phyloP scores from a whole-genome alignment of 2,329 filamentous ascomycete genomes.

The Sporothrix euskadiensis region DNA sequence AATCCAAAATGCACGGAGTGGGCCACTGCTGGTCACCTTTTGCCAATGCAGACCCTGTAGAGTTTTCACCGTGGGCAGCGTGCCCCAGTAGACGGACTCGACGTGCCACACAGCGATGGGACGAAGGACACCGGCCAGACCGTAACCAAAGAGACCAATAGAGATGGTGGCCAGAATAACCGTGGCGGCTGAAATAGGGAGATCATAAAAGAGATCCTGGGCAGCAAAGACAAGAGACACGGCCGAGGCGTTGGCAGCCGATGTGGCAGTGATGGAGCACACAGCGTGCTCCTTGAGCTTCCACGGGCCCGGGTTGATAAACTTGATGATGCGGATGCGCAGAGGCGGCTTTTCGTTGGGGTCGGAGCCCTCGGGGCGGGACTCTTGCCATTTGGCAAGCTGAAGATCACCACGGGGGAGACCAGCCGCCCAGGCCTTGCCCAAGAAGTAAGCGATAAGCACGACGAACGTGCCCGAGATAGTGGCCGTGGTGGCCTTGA shows the following conservation, averaged over 20 bases:
- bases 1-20: conserved; percentile 55
- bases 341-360: conserved; percentile 45
- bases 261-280: conserved; percentile 55
- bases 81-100: conserved; percentile 59
- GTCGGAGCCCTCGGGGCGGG: conserved; percentile 35
- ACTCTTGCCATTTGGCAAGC: conserved; percentile 49
- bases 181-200: conserved; percentile 48
- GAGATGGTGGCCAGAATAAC: conserved; percentile 54
- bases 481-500: conserved; percentile 45
- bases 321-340: conserved; percentile 44
- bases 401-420: conserved; percentile 55
- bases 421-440: conserved; percentile 49
- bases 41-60: conserved; percentile 59
- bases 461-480: conserved; percentile 59
- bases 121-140: conserved; percentile 54
- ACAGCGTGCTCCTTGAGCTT: conserved; percentile 58
- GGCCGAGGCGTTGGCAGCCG: conserved; percentile 51
- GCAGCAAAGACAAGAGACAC: conserved; percentile 49
- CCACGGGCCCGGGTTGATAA: conserved; percentile 56
- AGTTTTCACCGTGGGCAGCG: conserved; percentile 53
- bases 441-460: conserved; percentile 57
- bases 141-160: conserved; percentile 58
- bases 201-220: conserved; percentile 54
- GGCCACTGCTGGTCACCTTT: conserved; percentile 51
- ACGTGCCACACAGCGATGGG: conserved; percentile 58